Base-by-base conservation (phyloP, 2,329 filamentous ascomycete species). In the Phaeophleospora eucalypticola region DNA sequence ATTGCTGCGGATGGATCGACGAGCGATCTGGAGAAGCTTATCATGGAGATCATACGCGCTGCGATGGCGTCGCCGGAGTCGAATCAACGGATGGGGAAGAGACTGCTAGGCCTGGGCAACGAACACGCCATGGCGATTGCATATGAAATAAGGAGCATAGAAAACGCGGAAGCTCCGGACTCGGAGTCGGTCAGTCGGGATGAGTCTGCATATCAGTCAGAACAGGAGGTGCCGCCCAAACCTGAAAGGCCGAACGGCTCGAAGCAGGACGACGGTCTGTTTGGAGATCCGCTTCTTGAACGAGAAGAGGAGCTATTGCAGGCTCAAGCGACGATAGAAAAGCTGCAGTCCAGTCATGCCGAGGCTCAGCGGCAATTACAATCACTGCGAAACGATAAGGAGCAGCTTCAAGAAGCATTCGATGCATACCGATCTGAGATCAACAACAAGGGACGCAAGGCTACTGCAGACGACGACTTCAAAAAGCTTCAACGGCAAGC, bases 261-360 rank as follows among this genome's bases (percentile, higher is more conserved):
- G 15, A 52, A 48, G 34, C 36, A 50, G 45, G 43, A 53, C 17
- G 44, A 51, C n/a, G 58, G 54, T 32, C 14, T 42, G 17, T 65
- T 63, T 45, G 53, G 71, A 21, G 72, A 75, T 53, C 67, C 68
- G 3, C 68, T 72, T 45, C 60, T 77, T 29, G 73, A 77, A 58
- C 69, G 71, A 41, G 74, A 77, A 53, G 74, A 74, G 45, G 70
- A 72, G 49, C 58, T 77, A 4, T 68, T 77, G 48, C 69, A 72
- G 51, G 72, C 72, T 6, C 72, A 73, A 53, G 70, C 71, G 42
- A 70, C 71, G 18, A 70, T 72, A 41, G 63, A 70, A 43, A 67
- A 70, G 24, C 53, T 76, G 24, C 67, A 71, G 48, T 63, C 60
- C 2, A 68, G 68, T 43, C 59, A 74, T 36, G 58, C 52, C 4